Evolutionary conservation across 768 basidiomycete genomes (phyloP).

Genomic region (Russula lepida): DNA sequence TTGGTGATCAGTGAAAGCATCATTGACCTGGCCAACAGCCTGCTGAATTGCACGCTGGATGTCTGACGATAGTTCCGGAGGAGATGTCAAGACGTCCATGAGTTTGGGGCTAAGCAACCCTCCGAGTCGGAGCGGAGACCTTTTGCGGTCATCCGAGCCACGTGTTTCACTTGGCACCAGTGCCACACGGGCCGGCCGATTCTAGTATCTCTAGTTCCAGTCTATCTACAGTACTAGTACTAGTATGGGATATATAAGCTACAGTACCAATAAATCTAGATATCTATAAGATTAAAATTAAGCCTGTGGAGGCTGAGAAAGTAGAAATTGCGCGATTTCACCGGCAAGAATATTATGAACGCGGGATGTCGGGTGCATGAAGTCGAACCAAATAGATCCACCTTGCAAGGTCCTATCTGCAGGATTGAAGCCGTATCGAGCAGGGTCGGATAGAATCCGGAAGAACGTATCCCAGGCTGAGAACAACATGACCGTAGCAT

Average conservation of each 20-base stretch:
- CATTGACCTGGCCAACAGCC: conserved; percentile 40
- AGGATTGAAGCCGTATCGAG: conserved; percentile 17
- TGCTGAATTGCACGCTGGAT: conserved; percentile 45
- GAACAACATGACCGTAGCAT: conserved; percentile 24
- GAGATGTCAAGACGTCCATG: conserved; percentile 12
- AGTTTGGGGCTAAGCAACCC: conserved; percentile 3
- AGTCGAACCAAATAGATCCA: conserved; percentile 19
- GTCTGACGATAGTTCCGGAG: conserved; percentile 32
- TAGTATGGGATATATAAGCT: background rate
- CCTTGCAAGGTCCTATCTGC: conserved; percentile 1
- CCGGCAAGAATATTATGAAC: conserved; percentile 13
- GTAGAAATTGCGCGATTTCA: conserved; percentile 12
- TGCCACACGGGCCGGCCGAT: background rate
- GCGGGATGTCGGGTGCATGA: conserved; percentile 18
- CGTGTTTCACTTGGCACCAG: background rate
- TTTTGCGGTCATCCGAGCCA: background rate
- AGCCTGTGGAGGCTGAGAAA: conserved; percentile 7
- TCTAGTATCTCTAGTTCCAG: background rate
- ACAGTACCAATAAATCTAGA: background rate
- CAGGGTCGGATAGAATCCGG: conserved; percentile 24
- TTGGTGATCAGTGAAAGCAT: conserved; percentile 29
- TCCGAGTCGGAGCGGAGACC: conserved; percentile 4
- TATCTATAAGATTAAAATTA: background rate
- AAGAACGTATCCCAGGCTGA: conserved; percentile 23
- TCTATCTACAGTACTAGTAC: too few species aligned